Evolutionary conservation across 768 basidiomycete genomes (phyloP).

Genomic region (Trametes meyenii): DNA sequence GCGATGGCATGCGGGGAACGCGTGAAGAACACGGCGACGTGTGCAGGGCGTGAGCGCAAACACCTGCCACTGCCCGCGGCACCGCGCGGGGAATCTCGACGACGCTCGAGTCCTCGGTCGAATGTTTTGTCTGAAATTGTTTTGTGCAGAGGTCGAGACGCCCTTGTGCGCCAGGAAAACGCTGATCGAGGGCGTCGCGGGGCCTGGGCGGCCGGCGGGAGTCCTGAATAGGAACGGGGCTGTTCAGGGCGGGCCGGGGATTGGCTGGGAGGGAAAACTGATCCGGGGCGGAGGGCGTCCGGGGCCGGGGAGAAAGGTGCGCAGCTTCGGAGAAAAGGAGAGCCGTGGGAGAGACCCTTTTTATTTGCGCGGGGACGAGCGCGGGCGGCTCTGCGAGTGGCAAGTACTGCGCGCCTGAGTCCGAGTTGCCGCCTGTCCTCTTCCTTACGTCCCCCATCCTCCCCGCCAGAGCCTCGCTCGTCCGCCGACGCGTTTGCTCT

Average conservation of each 20-base stretch:
- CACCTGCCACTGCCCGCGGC: neutral
- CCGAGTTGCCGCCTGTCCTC: neutral
- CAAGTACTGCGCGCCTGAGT: neutral
- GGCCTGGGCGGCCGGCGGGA: constrained; percentile 8
- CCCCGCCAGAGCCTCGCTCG: constrained; percentile 9
- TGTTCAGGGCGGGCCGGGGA: constrained; percentile 11
- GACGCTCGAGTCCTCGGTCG: too few species aligned
- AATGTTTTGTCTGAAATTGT: too few species aligned
- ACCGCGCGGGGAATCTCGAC: too few species aligned
- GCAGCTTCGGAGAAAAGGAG: neutral
- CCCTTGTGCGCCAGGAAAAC: neutral
- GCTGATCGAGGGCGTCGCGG: neutral
- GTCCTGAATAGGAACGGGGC: neutral
- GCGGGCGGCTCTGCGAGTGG: neutral
- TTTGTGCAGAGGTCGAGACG: neutral
- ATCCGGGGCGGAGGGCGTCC: constrained; percentile 6
- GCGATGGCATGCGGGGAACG: constrained; percentile 6
- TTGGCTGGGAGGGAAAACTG: neutral
- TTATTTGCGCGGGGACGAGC: neutral
- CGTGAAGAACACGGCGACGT: constrained; percentile 10
- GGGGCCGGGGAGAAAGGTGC: constrained; percentile 1
- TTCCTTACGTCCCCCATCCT: constrained; percentile 17
- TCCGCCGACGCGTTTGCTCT: constrained; percentile 17
- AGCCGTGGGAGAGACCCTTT: constrained; percentile 11
- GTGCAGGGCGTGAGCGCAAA: neutral